Base-by-base conservation (phyloP, 2,329 filamentous ascomycete species). In the Fusarium sp. region DNA sequence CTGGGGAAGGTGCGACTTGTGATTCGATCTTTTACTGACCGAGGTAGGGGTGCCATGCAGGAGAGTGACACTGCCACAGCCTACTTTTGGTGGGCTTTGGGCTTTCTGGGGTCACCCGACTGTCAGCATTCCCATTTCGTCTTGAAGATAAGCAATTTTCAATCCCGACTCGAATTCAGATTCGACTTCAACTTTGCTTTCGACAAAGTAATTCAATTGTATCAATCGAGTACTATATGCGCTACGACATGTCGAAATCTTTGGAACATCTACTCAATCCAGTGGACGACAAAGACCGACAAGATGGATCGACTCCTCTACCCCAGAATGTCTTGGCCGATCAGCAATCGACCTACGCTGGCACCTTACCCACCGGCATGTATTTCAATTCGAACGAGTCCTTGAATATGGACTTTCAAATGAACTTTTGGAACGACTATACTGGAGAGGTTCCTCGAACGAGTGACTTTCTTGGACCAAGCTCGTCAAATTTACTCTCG, bases 261-360 rank as follows among this genome's bases (percentile, higher is more conserved):
- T 32, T 56, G 5, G 34, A 41, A 11, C 43, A 64, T n/a, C 30
- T 64, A 0, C 59, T 64, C 2, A 64, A 64, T 29, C 61, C 61
- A 0, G 38, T 58, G 0, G 18, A 18, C 6, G 11, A 58, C 1
- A n/a, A 18, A 6, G 38, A 53, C 15, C 24, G 25, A 58, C 5
- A 6, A 4, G 3, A 18, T 20, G 8, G 6, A 3, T 13, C 3
- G 0, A 12, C 13, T 30, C 9, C 6, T 0, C 2, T 0, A 3
- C 2, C 25, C 0, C 8, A 30, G 0, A 2, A 9, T 3, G 6
- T 7, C 0, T 10, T 24, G 6, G 16, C 6, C 0, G 20, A 18
- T 1, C 49, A n/a, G 1, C 59, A 40, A 9, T 18, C 18, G 3
- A 32, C 1, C 6, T 24, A n/a, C 1, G 8, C 38, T 2, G 30